Base-by-base conservation (phyloP, 345 rosid species). In the Melastoma malabathricum region DNA sequence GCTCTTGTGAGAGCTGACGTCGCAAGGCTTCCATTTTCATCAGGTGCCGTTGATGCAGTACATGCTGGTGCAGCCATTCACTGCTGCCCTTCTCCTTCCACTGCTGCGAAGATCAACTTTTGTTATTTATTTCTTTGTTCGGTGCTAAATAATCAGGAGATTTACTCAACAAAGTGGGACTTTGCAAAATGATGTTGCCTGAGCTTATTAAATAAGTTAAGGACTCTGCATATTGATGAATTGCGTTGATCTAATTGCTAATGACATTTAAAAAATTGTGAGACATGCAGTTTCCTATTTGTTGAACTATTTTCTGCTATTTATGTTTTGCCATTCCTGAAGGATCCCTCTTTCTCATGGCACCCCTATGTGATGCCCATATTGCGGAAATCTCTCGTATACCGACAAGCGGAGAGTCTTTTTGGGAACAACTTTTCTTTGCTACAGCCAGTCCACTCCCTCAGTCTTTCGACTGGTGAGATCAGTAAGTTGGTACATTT, bases 61-160 rank as follows among this genome's bases (percentile, higher is more conserved):
- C 98, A 92, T 63, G 98, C 96, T 62, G 96, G 89, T 59, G 96
- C 95, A 3, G 98, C 98, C 19, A 58, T 92, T 46, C 96, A 87
- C 46, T 92, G 96, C 61, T 92, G 98, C 95, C 89, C 98, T 47
- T 84, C 96, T 59, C 76, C 93, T 68, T 84, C 98, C 5, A 92
- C 77, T 68, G 98, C 96, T 52, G 96, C 80, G 74, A 72, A 76
- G 61, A 44, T 27, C 10, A 34, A 34, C 12, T 34, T 34, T 34
- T 34, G 12, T 34, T 6, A 34, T 5, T 34, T 34, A 34, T 12
- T 34, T 34, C 12, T 34, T 34, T 34, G 41, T 6, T 31, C 38
- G 38, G 3, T 5, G 38, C 2, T 9, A 34, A 34, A 34, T 34
- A 34, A 34, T 1, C 12, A 0, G 41, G 41, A 34, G 41, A 34